Base-by-base conservation (phyloP, 2,329 filamentous ascomycete genomes). In the Geosmithia flava region DNA sequence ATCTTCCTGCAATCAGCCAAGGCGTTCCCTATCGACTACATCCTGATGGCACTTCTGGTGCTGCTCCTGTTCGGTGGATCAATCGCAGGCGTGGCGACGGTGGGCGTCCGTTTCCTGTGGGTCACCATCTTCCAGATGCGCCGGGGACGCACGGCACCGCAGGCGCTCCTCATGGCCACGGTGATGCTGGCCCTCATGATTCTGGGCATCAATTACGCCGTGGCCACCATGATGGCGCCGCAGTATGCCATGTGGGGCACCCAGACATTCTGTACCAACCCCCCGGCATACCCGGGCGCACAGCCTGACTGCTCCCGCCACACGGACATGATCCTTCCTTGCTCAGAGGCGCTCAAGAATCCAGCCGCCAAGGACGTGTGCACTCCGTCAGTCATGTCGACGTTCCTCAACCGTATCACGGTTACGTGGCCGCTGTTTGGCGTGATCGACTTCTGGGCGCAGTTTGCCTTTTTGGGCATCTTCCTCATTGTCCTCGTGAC, bases 81-180 rank as follows among this genome's bases (percentile, higher is more conserved):
- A 10, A 83, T 98, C 47, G 79, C 88, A 1, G 93, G 93, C 16
- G 81, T 97, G 47, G 86, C 89, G 3, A 78, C 81, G 1, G 78
- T 96, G 50, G 93, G 93, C 44, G 95, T 98, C 58, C 86, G 93
- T 54, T 95, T 98, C 74, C 77, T 98, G 47, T 98, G 93, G 93
- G 75, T 98, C 56, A 84, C 79, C 50, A 81, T 98, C 58, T 97
- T 97, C 75, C 82, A 85, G 62, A 91, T 98, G 58, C 81, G 88
- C 58, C 87, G 85, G 59, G 88, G 89, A 27, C 81, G 90, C 55
- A 97, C 91, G 1, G 84, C 87, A 1, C 93, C 93, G 0, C 93
- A 97, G 63, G 93, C 91, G 1, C 74, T 98, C 7, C 78, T 98
- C 48, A 81, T 96, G 60, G 86, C 88, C 2, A 96, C 91, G 0